A percentile compares a stretch with the other conserved stretches of the same genome.
Evolutionary conservation across 129 eudicot genomes (phyloP).

Genomic region (Chrysanthemum makinoi): DNA sequence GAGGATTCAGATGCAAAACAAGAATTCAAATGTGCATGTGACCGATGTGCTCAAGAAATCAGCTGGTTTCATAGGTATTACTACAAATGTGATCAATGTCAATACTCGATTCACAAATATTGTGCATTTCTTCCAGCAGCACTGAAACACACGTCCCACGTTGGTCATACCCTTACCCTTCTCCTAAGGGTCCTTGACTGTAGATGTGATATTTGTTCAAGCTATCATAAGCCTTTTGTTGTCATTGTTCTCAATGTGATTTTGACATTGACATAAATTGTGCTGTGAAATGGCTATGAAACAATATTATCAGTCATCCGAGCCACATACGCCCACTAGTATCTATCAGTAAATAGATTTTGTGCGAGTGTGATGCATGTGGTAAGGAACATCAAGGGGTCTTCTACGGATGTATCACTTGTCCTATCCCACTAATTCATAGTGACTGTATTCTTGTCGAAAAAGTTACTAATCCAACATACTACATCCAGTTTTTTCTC

Average conservation of each 20-base stretch:
- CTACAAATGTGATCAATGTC: no score
- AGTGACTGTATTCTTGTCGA: constrained; percentile 5
- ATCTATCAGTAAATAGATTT: neutral
- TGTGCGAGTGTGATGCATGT: neutral
- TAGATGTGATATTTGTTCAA: neutral
- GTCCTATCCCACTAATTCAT: neutral
- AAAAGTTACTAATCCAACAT: neutral
- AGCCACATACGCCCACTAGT: neutral
- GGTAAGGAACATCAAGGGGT: neutral
- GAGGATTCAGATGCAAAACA: no score
- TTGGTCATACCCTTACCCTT: no score
- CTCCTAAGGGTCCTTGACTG: no score
- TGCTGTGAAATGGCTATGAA: neutral
- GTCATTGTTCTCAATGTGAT: neutral
- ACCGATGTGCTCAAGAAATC: no score
- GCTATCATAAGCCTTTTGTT: neutral
- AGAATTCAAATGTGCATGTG: no score
- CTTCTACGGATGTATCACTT: neutral
- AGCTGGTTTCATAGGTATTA: no score
- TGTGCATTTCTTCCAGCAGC: no score
- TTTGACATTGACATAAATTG: neutral
- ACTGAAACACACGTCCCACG: no score
- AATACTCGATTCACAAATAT: no score
- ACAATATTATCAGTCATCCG: neutral
- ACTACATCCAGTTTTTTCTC: neutral